These are phyloP conservation scores for Fusarium sp. DNA, from an alignment of 2,329 filamentous ascomycete genomes.

Conservation along the genomic window DNA sequence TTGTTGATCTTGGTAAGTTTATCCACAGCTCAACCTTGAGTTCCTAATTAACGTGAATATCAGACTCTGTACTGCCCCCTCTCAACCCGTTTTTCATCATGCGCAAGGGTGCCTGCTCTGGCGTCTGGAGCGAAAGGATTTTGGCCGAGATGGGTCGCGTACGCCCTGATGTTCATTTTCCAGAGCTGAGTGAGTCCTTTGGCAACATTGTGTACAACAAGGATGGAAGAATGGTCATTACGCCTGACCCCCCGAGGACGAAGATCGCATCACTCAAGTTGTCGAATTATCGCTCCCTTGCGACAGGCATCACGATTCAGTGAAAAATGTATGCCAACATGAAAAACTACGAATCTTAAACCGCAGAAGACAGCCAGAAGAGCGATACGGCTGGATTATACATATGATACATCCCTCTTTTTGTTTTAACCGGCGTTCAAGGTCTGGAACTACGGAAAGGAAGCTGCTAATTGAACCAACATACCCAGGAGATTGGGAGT, in stretches of 20 bases:
- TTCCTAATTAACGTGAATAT: slow-evolving; percentile 26
- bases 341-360: background rate
- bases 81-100: slow-evolving; percentile 79
- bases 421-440: slow-evolving; percentile 36
- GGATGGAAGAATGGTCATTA: slow-evolving; percentile 66
- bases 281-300: slow-evolving; percentile 64
- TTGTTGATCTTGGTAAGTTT: slow-evolving; percentile 73
- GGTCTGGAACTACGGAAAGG: slow-evolving; percentile 21
- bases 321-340: slow-evolving; percentile 21
- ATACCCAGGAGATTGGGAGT: slow-evolving; percentile 43
- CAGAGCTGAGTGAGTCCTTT: slow-evolving; percentile 71
- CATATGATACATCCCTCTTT: slow-evolving; percentile 6
- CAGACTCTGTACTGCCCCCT: slow-evolving; percentile 74
- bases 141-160: slow-evolving; percentile 66
- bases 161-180: slow-evolving; percentile 67
- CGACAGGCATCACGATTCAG: slow-evolving; percentile 50
- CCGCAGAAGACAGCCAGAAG: background rate
- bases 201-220: slow-evolving; percentile 68
- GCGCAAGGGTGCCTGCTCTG: slow-evolving; percentile 67
- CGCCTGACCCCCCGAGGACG: slow-evolving; percentile 63
- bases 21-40: background rate
- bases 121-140: slow-evolving; percentile 77
- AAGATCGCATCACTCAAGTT: slow-evolving; percentile 66
- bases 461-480: slow-evolving; percentile 38
- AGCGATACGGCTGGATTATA: background rate